Percentiles rank a stretch among this genome's conserved stretches.
phyloP scores from a whole-genome alignment of 1,284 basidiomycete genomes.

The Macrocybe sp. region DNA sequence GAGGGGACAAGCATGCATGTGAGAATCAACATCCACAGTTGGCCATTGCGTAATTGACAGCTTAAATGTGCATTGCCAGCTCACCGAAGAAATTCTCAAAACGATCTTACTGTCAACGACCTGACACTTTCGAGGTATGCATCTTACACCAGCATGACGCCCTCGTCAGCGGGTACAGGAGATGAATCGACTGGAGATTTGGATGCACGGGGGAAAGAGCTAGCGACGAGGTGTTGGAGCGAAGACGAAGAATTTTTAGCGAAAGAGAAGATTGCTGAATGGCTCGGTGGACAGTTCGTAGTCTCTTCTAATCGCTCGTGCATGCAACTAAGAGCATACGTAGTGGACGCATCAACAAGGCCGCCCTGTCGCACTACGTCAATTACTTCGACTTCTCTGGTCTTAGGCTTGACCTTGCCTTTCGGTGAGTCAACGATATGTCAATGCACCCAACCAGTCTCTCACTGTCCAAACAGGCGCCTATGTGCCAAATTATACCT shows the following conservation, averaged over 20 bases:
- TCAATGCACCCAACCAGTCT: neutral
- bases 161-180: neutral
- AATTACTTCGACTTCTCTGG: slow-evolving; percentile 85
- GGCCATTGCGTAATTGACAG: neutral
- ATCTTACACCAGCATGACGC: slow-evolving; percentile 24
- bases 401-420: slow-evolving; percentile 83
- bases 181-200: slow-evolving; percentile 50
- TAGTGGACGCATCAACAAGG: slow-evolving; percentile 73
- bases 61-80: slow-evolving; percentile 8
- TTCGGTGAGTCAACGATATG: slow-evolving; percentile 51
- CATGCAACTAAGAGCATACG: slow-evolving; percentile 13
- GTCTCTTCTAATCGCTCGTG: neutral
- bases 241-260: slow-evolving; percentile 83
- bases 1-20: slow-evolving; percentile 44
- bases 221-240: slow-evolving; percentile 81
- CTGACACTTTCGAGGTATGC: slow-evolving; percentile 37
- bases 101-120: slow-evolving; percentile 49
- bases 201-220: slow-evolving; percentile 64
- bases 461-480: slow-evolving; percentile 41
- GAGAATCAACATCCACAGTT: slow-evolving; percentile 20
- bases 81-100: slow-evolving; percentile 37
- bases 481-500: slow-evolving; percentile 91
- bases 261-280: slow-evolving; percentile 93
- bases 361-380: slow-evolving; percentile 79
- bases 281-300: slow-evolving; percentile 86